phyloP scores from a whole-genome alignment of 2,329 filamentous ascomycete genomes.

The Claviceps purpurea region DNA sequence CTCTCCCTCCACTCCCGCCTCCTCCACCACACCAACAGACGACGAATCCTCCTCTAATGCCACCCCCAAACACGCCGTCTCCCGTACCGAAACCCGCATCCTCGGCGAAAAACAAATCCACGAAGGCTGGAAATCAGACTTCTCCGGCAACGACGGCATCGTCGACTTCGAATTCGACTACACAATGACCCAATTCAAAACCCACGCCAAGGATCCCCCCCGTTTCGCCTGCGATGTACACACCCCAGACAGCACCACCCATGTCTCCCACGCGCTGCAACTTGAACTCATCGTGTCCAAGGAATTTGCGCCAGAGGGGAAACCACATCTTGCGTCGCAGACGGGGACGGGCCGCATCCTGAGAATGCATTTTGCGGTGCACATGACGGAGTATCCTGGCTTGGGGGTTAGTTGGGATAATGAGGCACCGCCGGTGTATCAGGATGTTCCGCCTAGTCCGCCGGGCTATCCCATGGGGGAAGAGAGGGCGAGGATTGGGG shows the following conservation, averaged over 20 bases:
- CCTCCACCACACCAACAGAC: slow-evolving; percentile 13
- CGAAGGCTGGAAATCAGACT: slow-evolving; percentile 76
- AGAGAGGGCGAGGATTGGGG: too few species aligned
- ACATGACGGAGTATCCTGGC: slow-evolving; percentile 70
- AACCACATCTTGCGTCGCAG: slow-evolving; percentile 56
- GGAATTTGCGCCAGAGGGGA: slow-evolving; percentile 66
- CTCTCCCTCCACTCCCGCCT: slow-evolving; percentile 23
- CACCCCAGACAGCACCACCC: slow-evolving; percentile 52
- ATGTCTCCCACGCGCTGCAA: slow-evolving; percentile 72
- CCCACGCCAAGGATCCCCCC: slow-evolving; percentile 32
- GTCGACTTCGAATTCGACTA: slow-evolving; percentile 41
- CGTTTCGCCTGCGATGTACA: slow-evolving; percentile 69
- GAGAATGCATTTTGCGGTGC: slow-evolving; percentile 77
- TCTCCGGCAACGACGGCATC: slow-evolving; percentile 37
- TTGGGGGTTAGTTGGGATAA: slow-evolving; percentile 95
- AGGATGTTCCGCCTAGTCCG: slow-evolving; percentile 79
- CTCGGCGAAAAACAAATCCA: slow-evolving; percentile 74
- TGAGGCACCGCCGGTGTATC: slow-evolving; percentile 85
- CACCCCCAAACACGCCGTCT: slow-evolving; percentile 46
- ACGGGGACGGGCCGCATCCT: slow-evolving; percentile 85
- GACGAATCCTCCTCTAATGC: slow-evolving; percentile 8
- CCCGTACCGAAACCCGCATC: slow-evolving; percentile 61
- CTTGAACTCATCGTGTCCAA: slow-evolving; percentile 91
- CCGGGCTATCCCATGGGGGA: slow-evolving; percentile 44
- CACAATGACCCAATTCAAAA: slow-evolving; percentile 35